Conservation (phyloP, 2,329 filamentous ascomycete species). For the Hypocreales sp. region DNA sequence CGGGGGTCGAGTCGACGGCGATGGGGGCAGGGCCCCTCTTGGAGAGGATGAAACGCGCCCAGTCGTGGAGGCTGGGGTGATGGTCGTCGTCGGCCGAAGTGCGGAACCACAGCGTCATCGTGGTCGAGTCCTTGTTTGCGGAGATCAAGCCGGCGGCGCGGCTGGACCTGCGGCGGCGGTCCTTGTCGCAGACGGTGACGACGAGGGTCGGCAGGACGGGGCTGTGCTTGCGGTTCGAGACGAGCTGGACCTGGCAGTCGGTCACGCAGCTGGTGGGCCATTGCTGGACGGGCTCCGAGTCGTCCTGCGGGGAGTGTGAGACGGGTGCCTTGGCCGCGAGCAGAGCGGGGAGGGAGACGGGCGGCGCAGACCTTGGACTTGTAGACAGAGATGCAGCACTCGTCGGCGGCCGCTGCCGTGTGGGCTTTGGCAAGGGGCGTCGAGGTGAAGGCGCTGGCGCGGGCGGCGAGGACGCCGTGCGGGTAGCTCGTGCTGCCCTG, state of each 20-base stretch:
- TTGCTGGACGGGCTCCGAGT: slow-evolving; percentile 37
- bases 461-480: slow-evolving; percentile 22
- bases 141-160: slow-evolving; percentile 40
- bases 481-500: slow-evolving; percentile 20
- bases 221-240: slow-evolving; percentile 47
- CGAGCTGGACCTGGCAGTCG: slow-evolving; percentile 41
- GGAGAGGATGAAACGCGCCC: slow-evolving; percentile 37
- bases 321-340: neutral
- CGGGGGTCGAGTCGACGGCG: slow-evolving; percentile 37
- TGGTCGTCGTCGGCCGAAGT: slow-evolving; percentile 33
- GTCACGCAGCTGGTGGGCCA: slow-evolving; percentile 34
- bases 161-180: slow-evolving; percentile 49
- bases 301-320: slow-evolving; percentile 19
- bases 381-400: slow-evolving; percentile 35
- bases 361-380: slow-evolving; percentile 34
- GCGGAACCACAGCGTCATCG: slow-evolving; percentile 41
- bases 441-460: slow-evolving; percentile 20
- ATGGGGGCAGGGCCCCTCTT: slow-evolving; percentile 19
- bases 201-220: slow-evolving; percentile 43
- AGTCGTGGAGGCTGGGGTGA: slow-evolving; percentile 39
- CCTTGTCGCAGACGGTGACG: slow-evolving; percentile 41
- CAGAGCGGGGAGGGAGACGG: slow-evolving; percentile 3
- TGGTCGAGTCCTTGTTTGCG: slow-evolving; percentile 30
- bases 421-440: slow-evolving; percentile 17
- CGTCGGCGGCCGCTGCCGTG: slow-evolving; percentile 24